A percentile compares a stretch with the other conserved stretches of the same genome.
Evolutionary conservation across 106 monocot genomes (phyloP).

Genomic region (Dendrobium nobile): DNA sequence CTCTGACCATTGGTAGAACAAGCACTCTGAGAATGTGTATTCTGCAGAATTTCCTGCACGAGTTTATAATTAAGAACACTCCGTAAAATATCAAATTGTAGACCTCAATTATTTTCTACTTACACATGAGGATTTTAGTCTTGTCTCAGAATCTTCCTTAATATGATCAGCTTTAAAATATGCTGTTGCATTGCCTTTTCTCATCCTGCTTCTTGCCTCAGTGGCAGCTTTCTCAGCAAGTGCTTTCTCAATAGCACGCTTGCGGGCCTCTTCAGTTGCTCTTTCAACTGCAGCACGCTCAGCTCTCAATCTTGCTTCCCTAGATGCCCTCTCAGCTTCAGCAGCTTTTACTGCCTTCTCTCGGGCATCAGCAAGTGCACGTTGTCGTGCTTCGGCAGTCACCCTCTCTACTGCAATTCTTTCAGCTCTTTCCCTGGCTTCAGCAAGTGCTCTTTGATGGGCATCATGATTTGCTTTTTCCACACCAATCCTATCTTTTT

Average conservation of each 20-base stretch:
- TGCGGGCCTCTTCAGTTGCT: constrained; percentile 68
- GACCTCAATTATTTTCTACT: not conserved
- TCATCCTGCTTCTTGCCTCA: constrained; percentile 36
- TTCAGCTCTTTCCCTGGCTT: constrained; percentile 56
- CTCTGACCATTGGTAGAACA: constrained; percentile 21
- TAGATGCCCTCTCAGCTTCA: constrained; percentile 47
- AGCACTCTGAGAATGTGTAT: constrained; percentile 21
- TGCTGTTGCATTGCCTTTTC: constrained; percentile 15
- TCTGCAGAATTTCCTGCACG: constrained; percentile 25
- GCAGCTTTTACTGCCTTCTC: constrained; percentile 70
- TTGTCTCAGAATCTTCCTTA: constrained; percentile 26
- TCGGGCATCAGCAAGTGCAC: constrained; percentile 57
- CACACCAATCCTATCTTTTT: constrained; percentile 64
- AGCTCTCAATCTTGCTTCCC: constrained; percentile 57
- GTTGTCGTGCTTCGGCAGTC: constrained; percentile 75
- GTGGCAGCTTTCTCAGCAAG: constrained; percentile 55
- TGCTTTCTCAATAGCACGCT: constrained; percentile 61
- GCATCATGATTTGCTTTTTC: constrained; percentile 69
- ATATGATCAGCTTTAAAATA: constrained; percentile 6
- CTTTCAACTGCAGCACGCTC: constrained; percentile 83
- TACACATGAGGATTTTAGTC: constrained; percentile 10
- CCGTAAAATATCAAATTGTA: not conserved
- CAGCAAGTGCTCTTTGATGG: constrained; percentile 49
- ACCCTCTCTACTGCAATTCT: constrained; percentile 64
- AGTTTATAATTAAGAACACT: constrained; percentile 4